These are phyloP conservation scores for Bretziella fagacearum DNA, from an alignment of 2,329 filamentous ascomycete species.

Conservation along the genomic window DNA sequence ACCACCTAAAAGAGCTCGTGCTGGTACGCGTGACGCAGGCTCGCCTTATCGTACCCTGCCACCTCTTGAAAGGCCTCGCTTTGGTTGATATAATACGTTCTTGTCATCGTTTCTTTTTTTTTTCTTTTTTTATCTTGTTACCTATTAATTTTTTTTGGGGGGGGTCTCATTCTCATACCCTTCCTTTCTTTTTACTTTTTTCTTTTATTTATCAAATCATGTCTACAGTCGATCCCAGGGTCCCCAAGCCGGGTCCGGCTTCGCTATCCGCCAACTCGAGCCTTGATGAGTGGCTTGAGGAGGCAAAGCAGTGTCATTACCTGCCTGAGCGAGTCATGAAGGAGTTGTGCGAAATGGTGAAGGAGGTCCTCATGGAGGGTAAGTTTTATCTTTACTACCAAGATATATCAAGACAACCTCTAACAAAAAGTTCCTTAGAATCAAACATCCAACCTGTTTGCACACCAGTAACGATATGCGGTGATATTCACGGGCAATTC, in stretches of 20 bases:
- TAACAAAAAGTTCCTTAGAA: conserved; percentile 35
- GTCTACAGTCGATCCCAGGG: conserved; percentile 18
- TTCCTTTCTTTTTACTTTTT: not conserved
- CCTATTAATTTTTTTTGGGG: not conserved
- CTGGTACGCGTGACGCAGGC: conserved; percentile 14
- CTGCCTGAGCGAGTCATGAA: conserved; percentile 96
- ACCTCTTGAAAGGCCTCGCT: conserved; percentile 13
- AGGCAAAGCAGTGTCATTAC: conserved; percentile 94
- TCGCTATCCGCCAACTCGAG: conserved; percentile 69
- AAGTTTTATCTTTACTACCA: conserved; percentile 15
- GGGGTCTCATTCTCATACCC: not conserved
- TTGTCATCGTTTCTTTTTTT: not conserved
- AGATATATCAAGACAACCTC: not conserved
- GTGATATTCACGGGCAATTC: conserved; percentile 97
- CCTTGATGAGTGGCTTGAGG: conserved; percentile 89
- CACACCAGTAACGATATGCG: conserved; percentile 91
- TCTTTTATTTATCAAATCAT: conserved; percentile 1
- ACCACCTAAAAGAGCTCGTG: conserved; percentile 13
- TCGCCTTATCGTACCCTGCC: conserved; percentile 12
- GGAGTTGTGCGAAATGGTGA: conserved; percentile 94
- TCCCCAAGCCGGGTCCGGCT: conserved; percentile 83
- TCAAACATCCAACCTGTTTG: conserved; percentile 98
- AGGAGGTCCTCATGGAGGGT: conserved; percentile 98
- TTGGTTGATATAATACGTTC: conserved; percentile 9
- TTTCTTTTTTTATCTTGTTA: conserved; percentile 3